Evolutionary conservation across 2,329 filamentous ascomycete genomes (phyloP).

Genomic region (Ophiostoma tasmaniense): DNA sequence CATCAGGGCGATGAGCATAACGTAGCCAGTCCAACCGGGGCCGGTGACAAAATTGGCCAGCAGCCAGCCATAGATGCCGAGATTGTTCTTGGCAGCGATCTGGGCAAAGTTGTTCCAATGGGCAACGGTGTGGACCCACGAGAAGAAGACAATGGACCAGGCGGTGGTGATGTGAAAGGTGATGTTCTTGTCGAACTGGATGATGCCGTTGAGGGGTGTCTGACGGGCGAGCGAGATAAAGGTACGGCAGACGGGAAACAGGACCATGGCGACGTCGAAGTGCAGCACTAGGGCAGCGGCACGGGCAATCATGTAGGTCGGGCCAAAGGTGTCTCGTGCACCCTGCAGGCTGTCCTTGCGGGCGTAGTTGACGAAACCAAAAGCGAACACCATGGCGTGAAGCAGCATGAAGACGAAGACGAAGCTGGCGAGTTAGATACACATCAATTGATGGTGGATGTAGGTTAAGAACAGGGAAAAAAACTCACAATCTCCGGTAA

Average conservation of each 20-base stretch:
- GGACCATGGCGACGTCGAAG: conserved; percentile 69
- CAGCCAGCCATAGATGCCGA: conserved; percentile 71
- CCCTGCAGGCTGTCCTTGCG: conserved; percentile 65
- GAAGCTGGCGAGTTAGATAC: conserved; percentile 42
- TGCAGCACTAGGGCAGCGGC: conserved; percentile 69
- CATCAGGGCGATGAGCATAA: conserved; percentile 73
- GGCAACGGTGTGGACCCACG: conserved; percentile 76
- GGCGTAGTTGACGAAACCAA: conserved; percentile 71
- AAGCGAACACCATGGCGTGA: conserved; percentile 69
- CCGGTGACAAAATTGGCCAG: conserved; percentile 70
- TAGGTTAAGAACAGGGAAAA: too few relatives aligned
- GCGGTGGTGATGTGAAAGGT: conserved; percentile 79
- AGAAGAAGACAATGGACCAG: conserved; percentile 84
- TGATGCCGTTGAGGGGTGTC: conserved; percentile 75
- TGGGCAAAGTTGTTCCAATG: conserved; percentile 83
- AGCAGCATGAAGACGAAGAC: conserved; percentile 66
- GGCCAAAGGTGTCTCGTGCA: conserved; percentile 60
- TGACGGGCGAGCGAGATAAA: conserved; percentile 73
- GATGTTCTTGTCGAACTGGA: conserved; percentile 85
- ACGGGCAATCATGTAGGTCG: conserved; percentile 68
- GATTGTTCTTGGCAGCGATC: conserved; percentile 63
- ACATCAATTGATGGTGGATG: too few relatives aligned
- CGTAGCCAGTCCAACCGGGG: conserved; percentile 77
- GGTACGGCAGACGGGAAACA: conserved; percentile 76
- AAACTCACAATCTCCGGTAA: conserved; percentile 64